These are phyloP conservation scores for Tricholoma sp. DNA, from an alignment of 768 basidiomycete genomes.

Conservation along the genomic window DNA sequence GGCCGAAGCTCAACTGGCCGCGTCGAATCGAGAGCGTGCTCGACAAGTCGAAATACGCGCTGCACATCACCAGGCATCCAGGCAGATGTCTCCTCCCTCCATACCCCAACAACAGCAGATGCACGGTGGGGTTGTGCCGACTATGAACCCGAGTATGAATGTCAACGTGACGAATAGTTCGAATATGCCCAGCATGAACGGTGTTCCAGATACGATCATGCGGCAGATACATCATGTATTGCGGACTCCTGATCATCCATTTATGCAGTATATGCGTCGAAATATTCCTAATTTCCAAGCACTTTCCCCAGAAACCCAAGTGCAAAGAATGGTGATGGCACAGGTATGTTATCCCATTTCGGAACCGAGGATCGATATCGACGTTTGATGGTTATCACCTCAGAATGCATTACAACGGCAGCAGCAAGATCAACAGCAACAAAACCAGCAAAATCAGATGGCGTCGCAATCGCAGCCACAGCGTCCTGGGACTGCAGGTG, in stretches of 20 bases:
- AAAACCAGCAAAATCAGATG: constrained; percentile 18
- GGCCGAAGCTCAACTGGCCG: constrained; percentile 31
- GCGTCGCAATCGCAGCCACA: constrained; percentile 13
- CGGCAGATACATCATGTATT: constrained; percentile 44
- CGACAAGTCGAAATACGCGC: constrained; percentile 33
- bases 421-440: constrained; percentile 23
- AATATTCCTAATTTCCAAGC: constrained; percentile 48
- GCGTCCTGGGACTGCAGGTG: constrained; percentile 7
- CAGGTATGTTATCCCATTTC: constrained; percentile 36
- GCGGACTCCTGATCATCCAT: constrained; percentile 50
- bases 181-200: constrained; percentile 14
- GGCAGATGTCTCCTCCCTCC: constrained; percentile 41
- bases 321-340: constrained; percentile 51
- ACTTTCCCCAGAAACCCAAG: constrained; percentile 48
- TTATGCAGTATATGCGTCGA: constrained; percentile 50
- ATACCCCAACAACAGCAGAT: constrained; percentile 11
- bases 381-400: neutral
- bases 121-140: constrained; percentile 13
- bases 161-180: constrained; percentile 13
- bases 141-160: constrained; percentile 7
- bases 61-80: constrained; percentile 25
- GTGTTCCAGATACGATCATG: constrained; percentile 18
- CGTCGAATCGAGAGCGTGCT: constrained; percentile 26
- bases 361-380: neutral
- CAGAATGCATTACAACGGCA: constrained; percentile 8